Evolutionary conservation across 2,329 filamentous ascomycete species (phyloP).

Genomic region (Beauveria scarabaeidicola): DNA sequence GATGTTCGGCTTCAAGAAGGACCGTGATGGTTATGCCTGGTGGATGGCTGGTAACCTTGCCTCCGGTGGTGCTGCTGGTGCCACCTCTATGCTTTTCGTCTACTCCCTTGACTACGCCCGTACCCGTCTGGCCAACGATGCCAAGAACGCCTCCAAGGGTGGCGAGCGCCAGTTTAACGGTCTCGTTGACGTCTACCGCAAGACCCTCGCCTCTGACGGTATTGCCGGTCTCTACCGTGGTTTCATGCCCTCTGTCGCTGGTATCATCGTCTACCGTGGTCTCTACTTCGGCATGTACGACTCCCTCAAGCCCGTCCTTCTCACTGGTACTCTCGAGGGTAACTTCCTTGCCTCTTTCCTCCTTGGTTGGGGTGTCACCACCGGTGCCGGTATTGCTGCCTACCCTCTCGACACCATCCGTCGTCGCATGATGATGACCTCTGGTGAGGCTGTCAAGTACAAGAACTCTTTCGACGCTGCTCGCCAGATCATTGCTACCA

Average conservation of each 20-base stretch:
- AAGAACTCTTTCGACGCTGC: slow-evolving; percentile 90
- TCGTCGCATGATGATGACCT: slow-evolving; percentile 99
- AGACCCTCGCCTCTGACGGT: slow-evolving; percentile 98
- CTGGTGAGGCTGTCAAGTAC: slow-evolving; percentile 98
- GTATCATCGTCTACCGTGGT: slow-evolving; percentile 99
- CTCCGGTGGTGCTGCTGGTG: slow-evolving; percentile 99
- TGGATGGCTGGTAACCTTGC: slow-evolving; percentile 99
- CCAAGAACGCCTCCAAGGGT: slow-evolving; percentile 94
- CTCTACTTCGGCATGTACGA: slow-evolving; percentile 99
- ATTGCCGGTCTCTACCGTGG: slow-evolving; percentile 99
- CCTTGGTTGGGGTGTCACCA: slow-evolving; percentile 98
- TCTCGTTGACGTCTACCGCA: slow-evolving; percentile 98
- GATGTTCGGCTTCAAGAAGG: slow-evolving; percentile 99
- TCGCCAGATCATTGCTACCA: slow-evolving; percentile 92
- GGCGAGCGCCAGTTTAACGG: slow-evolving; percentile 99
- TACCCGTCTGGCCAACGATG: slow-evolving; percentile 99
- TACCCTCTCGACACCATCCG: slow-evolving; percentile 99
- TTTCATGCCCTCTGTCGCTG: slow-evolving; percentile 98
- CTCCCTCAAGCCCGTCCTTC: slow-evolving; percentile 98
- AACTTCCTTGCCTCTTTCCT: slow-evolving; percentile 99
- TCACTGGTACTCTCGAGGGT: slow-evolving; percentile 82
- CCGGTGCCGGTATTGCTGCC: slow-evolving; percentile 99
- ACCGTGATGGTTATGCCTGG: slow-evolving; percentile 93
- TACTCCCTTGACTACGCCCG: slow-evolving; percentile 99
- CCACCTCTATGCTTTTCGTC: slow-evolving; percentile 99